phyloP scores from a whole-genome alignment of 2,329 filamentous ascomycete species.

The Fusarium graminum region DNA sequence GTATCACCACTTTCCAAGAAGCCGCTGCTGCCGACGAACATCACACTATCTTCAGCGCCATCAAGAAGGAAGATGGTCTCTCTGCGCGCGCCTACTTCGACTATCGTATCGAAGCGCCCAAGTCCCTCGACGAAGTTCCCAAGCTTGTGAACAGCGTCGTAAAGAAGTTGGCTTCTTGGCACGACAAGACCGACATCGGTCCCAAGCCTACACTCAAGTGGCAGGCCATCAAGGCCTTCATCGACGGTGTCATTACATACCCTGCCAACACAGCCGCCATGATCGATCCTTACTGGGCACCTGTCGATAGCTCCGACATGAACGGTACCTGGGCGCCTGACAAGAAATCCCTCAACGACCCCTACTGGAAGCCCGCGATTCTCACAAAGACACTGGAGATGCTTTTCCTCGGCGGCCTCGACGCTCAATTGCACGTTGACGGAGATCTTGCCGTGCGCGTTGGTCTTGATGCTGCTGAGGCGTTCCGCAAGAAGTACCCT shows the following conservation, averaged over 20 bases:
- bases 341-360: slow-evolving; percentile 42
- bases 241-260: slow-evolving; percentile 49
- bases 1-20: slow-evolving; percentile 49
- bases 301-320: slow-evolving; percentile 35
- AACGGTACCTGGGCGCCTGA: slow-evolving; percentile 41
- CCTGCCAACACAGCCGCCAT: slow-evolving; percentile 48
- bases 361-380: slow-evolving; percentile 46
- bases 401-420: slow-evolving; percentile 40
- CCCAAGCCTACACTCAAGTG: slow-evolving; percentile 46
- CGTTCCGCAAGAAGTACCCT: slow-evolving; percentile 40
- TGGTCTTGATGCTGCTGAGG: slow-evolving; percentile 44
- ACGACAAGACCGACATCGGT: slow-evolving; percentile 30
- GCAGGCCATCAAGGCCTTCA: slow-evolving; percentile 49
- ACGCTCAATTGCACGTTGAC: slow-evolving; percentile 46
- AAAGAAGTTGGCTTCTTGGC: slow-evolving; percentile 11
- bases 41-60: slow-evolving; percentile 33
- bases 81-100: slow-evolving; percentile 48
- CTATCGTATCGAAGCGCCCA: slow-evolving; percentile 46
- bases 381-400: slow-evolving; percentile 44
- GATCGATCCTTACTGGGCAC: slow-evolving; percentile 46
- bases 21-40: slow-evolving; percentile 34
- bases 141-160: slow-evolving; percentile 33
- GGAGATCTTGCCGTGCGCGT: slow-evolving; percentile 47
- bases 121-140: slow-evolving; percentile 16
- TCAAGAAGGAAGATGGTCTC: slow-evolving; percentile 41